These are phyloP conservation scores for Moesziomyces sp. DNA, from an alignment of 1,284 basidiomycete genomes.

Conservation along the genomic window DNA sequence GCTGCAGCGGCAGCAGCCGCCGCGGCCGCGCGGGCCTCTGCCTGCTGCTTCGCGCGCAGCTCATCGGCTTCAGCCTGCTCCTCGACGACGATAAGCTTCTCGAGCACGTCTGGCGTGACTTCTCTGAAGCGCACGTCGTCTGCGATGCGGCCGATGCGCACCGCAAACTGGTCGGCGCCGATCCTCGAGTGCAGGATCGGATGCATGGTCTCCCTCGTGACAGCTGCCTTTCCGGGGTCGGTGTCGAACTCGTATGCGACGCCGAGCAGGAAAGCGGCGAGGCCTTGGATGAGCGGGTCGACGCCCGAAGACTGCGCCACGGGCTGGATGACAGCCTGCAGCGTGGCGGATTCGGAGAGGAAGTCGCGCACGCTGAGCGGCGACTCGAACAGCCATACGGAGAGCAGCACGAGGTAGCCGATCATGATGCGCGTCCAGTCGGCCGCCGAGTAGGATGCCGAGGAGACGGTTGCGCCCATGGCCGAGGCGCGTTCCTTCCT, in stretches of 20 bases:
- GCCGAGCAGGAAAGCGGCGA: conserved; percentile 91
- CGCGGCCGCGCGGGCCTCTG: conserved; percentile 39
- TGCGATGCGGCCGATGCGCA: conserved; percentile 84
- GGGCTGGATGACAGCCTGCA: conserved; percentile 83
- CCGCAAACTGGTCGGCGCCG: conserved; percentile 87
- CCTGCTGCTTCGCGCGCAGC: conserved; percentile 28
- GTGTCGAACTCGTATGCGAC: conserved; percentile 77
- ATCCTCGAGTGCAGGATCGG: conserved; percentile 83
- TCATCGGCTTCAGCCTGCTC: conserved; percentile 62
- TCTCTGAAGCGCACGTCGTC: conserved; percentile 92
- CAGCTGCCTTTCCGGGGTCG: conserved; percentile 43
- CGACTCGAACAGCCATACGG: conserved; percentile 97
- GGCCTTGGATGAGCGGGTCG: conserved; percentile 88
- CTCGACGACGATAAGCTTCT: conserved; percentile 38
- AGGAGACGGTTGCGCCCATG: conserved; percentile 30
- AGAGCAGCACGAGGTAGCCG: conserved; percentile 83
- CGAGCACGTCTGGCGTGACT: conserved; percentile 80
- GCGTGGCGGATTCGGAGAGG: conserved; percentile 83
- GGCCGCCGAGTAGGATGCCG: conserved; percentile 39
- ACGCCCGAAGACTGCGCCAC: conserved; percentile 86
- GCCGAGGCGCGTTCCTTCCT: conserved; percentile 57
- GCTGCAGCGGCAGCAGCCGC: conserved; percentile 21
- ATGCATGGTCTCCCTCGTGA: conserved; percentile 59
- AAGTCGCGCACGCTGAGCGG: conserved; percentile 87
- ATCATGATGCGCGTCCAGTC: conserved; percentile 87